These are phyloP conservation scores for Gamarada debralockiae DNA, from an alignment of 495 filamentous ascomycete genomes.

Conservation along the genomic window DNA sequence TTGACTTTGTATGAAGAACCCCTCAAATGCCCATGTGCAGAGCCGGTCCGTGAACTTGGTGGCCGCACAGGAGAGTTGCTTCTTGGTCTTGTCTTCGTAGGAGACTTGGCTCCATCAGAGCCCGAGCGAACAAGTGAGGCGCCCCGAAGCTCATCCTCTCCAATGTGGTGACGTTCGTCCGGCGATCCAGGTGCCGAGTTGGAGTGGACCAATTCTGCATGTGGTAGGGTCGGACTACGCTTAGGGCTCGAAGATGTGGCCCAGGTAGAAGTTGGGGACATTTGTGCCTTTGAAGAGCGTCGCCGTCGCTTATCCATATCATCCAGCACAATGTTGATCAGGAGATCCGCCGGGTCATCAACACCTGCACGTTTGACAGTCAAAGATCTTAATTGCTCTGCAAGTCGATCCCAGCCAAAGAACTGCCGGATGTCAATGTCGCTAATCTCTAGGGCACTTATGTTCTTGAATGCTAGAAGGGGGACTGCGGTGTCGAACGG, in stretches of 20 bases:
- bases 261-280: conserved; percentile 69
- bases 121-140: conserved; percentile 20
- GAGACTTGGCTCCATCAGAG: conserved; percentile 23
- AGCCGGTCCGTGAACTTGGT: conserved; percentile 63
- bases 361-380: conserved; percentile 84
- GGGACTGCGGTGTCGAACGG: conserved; percentile 98
- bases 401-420: conserved; percentile 91
- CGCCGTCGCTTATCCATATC: conserved; percentile 90
- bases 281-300: conserved; percentile 78
- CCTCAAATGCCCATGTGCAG: conserved; percentile 52
- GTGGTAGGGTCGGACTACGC: conserved; percentile 50
- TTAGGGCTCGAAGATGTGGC: conserved; percentile 55
- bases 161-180: conserved; percentile 33
- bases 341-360: conserved; percentile 84
- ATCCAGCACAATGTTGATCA: conserved; percentile 90
- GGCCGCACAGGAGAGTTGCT: conserved; percentile 81
- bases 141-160: conserved; percentile 14
- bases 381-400: conserved; percentile 85
- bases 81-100: conserved; percentile 47
- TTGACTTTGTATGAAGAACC: conserved; percentile 62
- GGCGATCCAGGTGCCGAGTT: conserved; percentile 65
- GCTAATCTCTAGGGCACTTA: conserved; percentile 87
- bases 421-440: conserved; percentile 96
- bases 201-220: conserved; percentile 51
- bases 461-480: conserved; percentile 90